Conservation (phyloP, 2,329 filamentous ascomycete genomes). For the Aspergillus sp. region DNA sequence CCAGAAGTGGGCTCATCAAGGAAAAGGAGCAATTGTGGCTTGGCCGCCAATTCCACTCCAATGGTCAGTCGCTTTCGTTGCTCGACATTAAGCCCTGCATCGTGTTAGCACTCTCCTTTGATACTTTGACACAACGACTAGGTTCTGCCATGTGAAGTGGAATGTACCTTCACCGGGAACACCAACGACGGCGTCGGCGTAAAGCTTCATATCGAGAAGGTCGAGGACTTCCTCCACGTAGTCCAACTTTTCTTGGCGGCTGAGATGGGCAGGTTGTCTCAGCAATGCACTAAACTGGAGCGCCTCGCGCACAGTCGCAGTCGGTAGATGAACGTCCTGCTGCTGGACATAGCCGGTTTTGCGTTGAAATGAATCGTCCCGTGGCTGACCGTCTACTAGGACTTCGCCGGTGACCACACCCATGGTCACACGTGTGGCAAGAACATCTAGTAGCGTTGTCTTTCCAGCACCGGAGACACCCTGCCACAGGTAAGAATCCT, state of each 20-base stretch:
- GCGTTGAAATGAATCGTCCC: constrained; percentile 56
- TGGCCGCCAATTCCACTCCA: constrained; percentile 91
- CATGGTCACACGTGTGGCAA: constrained; percentile 54
- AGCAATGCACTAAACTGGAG: constrained; percentile 46
- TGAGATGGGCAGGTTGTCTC: constrained; percentile 68
- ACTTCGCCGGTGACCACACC: constrained; percentile 54
- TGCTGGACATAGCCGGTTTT: constrained; percentile 64
- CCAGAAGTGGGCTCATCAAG: constrained; percentile 94
- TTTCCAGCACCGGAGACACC: constrained; percentile 57
- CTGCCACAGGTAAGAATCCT: background rate
- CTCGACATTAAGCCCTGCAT: constrained; percentile 54
- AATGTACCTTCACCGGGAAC: constrained; percentile 66
- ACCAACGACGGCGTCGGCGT: constrained; percentile 79
- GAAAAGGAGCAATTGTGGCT: constrained; percentile 84
- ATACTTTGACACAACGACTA: background rate
- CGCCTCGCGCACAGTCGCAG: constrained; percentile 78
- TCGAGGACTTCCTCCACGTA: constrained; percentile 77
- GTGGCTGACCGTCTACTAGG: constrained; percentile 53
- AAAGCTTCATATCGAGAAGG: constrained; percentile 79
- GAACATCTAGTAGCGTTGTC: constrained; percentile 54
- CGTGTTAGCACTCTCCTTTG: constrained; percentile 5
- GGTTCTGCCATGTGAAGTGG: background rate
- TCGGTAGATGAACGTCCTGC: constrained; percentile 71
- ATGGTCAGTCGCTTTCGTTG: constrained; percentile 79
- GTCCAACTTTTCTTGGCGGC: constrained; percentile 68